phyloP scores from a whole-genome alignment of 345 rosid species.

The Hibiscus trionum region DNA sequence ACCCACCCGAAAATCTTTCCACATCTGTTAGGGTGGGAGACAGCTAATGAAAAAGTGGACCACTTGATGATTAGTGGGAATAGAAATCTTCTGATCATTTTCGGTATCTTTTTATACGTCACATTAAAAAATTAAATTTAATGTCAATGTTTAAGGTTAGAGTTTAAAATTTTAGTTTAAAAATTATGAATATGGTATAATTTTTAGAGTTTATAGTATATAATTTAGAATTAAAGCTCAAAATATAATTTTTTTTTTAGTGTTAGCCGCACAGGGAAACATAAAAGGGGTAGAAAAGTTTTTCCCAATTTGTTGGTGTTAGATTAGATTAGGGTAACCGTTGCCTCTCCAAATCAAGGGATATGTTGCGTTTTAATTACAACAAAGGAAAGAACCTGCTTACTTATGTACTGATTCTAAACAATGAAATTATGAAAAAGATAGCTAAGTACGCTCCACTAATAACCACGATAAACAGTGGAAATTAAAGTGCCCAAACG shows the following conservation, averaged over 20 bases:
- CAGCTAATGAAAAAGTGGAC: slow-evolving; percentile 20
- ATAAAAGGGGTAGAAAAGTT: too few relatives aligned
- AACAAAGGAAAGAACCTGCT: not conserved
- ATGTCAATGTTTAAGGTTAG: too few relatives aligned
- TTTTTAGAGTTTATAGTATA: too few relatives aligned
- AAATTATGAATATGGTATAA: too few relatives aligned
- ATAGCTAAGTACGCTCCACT: not conserved
- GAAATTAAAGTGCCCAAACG: not conserved
- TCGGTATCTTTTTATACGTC: too few relatives aligned
- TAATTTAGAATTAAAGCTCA: too few relatives aligned
- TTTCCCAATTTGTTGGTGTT: not conserved
- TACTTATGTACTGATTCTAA: not conserved
- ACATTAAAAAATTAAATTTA: too few relatives aligned
- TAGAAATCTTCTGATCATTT: not conserved
- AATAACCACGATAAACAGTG: not conserved
- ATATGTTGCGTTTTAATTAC: not conserved
- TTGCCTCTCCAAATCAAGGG: not conserved
- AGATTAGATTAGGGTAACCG: not conserved
- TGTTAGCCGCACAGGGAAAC: too few relatives aligned
- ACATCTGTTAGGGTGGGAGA: slow-evolving; percentile 15
- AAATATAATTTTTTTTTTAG: too few relatives aligned
- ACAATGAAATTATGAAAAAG: not conserved
- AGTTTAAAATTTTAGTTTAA: too few relatives aligned
- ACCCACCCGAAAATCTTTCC: not conserved
- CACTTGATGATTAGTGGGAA: not conserved